Conservation (phyloP, 768 basidiomycete genomes). For the Tephrocybe sp. region DNA sequence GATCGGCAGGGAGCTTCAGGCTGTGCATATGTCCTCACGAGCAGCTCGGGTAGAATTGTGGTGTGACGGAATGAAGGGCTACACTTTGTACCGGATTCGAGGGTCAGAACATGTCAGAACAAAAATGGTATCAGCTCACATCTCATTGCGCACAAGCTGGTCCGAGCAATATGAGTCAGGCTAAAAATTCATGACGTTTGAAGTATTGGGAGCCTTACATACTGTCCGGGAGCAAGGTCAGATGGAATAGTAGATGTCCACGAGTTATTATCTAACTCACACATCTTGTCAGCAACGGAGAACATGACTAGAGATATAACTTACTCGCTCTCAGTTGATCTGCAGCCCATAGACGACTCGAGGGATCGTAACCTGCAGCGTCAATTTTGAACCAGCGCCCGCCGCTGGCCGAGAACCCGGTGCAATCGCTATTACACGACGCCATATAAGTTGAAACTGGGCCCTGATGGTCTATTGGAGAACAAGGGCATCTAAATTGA, state of each 20-base stretch:
- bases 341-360: slow-evolving; percentile 40
- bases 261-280: slow-evolving; percentile 29
- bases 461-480: slow-evolving; percentile 42
- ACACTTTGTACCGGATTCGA: slow-evolving; percentile 26
- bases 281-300: neutral
- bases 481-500: neutral
- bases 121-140: slow-evolving; percentile 28
- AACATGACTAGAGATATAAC: slow-evolving; percentile 13
- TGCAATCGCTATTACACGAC: slow-evolving; percentile 45
- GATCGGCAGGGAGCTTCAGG: neutral
- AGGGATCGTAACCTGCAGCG: slow-evolving; percentile 40
- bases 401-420: slow-evolving; percentile 33
- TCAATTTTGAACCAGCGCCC: slow-evolving; percentile 53
- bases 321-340: slow-evolving; percentile 40
- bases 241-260: slow-evolving; percentile 46
- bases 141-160: slow-evolving; percentile 49
- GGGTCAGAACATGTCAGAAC: slow-evolving; percentile 10
- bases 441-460: slow-evolving; percentile 55
- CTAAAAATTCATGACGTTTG: too few relatives aligned
- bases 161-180: neutral
- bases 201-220: too few relatives aligned
- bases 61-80: slow-evolving; percentile 42
- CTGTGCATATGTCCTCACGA: slow-evolving; percentile 31
- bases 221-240: slow-evolving; percentile 44
- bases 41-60: slow-evolving; percentile 52